Percentiles rank a stretch among this genome's conserved stretches.
Conservation (phyloP, 805 yeast species). For the Jamesozyma jinghongensis region DNA sequence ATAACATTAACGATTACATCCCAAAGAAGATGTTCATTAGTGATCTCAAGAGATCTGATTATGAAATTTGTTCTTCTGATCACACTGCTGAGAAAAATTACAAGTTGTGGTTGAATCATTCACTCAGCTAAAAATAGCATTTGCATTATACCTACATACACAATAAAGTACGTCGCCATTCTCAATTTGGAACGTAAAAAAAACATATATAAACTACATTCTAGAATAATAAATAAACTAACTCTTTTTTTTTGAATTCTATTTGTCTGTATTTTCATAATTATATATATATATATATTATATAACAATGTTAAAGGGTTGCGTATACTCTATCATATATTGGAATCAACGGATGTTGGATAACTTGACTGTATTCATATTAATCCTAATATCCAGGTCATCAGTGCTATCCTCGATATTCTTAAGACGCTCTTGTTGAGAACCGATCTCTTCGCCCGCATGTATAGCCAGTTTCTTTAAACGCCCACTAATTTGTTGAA, state of each 20-base stretch:
- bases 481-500: conserved; percentile 56
- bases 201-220: too few relatives aligned
- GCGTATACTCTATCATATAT: neutral
- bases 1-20: neutral
- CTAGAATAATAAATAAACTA: too few relatives aligned
- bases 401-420: conserved; percentile 80
- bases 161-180: too few relatives aligned
- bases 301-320: too few relatives aligned
- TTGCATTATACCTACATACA: too few relatives aligned
- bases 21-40: conserved; percentile 1
- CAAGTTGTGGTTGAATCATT: conserved; percentile 24
- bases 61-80: conserved; percentile 9
- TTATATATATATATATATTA: too few relatives aligned
- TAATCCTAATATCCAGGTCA: conserved; percentile 72
- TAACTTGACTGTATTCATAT: conserved; percentile 62
- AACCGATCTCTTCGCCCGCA: conserved; percentile 66
- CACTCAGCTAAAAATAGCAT: neutral
- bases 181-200: too few relatives aligned
- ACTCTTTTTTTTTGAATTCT: too few relatives aligned
- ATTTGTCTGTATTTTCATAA: too few relatives aligned
- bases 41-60: neutral
- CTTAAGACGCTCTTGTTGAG: conserved; percentile 66
- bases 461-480: conserved; percentile 64
- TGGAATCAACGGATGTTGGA: conserved; percentile 38
- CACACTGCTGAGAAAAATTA: conserved; percentile 27